phyloP scores from a whole-genome alignment of 2,329 filamentous ascomycete species.

The Penicillium sp. region DNA sequence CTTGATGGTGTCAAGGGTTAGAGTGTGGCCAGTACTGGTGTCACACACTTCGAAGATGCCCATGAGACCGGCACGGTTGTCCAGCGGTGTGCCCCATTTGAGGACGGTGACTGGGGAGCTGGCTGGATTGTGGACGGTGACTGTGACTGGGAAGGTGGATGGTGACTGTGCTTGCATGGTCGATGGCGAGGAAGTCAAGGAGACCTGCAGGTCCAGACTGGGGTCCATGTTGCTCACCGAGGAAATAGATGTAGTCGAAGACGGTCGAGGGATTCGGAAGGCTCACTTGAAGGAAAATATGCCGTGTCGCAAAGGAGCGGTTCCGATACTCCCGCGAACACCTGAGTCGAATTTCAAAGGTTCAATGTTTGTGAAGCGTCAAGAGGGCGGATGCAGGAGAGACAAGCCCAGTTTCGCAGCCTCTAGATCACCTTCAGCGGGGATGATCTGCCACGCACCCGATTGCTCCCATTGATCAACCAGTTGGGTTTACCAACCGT shows the following conservation, averaged over 20 bases:
- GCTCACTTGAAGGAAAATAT: conserved; percentile 3
- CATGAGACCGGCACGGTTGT: conserved; percentile 31
- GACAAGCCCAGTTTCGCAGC: too few relatives aligned
- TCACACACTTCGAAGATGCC: conserved; percentile 33
- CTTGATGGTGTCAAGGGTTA: conserved; percentile 32
- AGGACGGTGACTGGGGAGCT: conserved; percentile 33
- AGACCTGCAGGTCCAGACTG: conserved; percentile 20
- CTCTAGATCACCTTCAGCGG: too few relatives aligned
- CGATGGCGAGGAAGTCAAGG: conserved; percentile 13
- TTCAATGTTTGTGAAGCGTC: too few relatives aligned
- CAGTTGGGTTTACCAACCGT: too few relatives aligned
- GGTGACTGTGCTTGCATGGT: conserved; percentile 10
- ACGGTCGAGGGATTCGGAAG: neutral
- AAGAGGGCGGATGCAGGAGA: too few relatives aligned
- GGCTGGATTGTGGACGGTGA: conserved; percentile 30
- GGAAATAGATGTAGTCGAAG: neutral
- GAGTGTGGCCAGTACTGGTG: conserved; percentile 14
- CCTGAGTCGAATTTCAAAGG: too few relatives aligned
- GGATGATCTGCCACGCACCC: too few relatives aligned
- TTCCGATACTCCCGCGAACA: too few relatives aligned
- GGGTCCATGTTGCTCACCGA: conserved; percentile 8
- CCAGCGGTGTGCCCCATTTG: conserved; percentile 40
- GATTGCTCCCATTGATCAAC: too few relatives aligned
- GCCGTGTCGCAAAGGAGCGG: too few relatives aligned
- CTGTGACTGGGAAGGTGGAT: conserved; percentile 20